These are phyloP conservation scores for Phytophthora kernoviae DNA, from an alignment of 352 stramenopile species.

Conservation along the genomic window DNA sequence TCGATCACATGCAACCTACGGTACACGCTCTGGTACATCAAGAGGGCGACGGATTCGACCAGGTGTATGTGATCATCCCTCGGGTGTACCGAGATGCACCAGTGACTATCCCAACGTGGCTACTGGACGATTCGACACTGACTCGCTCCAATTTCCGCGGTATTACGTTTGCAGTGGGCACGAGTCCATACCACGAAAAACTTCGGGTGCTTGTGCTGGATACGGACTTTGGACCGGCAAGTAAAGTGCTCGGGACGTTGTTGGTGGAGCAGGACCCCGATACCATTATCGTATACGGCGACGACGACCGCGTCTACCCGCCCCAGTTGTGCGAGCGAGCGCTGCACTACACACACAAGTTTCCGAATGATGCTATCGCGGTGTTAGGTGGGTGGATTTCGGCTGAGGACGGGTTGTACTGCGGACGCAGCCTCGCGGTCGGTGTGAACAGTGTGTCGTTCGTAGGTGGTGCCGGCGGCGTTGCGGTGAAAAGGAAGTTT, in stretches of 20 bases:
- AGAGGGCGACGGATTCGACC: conserved; percentile 44
- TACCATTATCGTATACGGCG: conserved; percentile 67
- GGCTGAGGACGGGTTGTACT: conserved; percentile 53
- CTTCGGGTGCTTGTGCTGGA: conserved; percentile 48
- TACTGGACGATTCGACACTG: conserved; percentile 24
- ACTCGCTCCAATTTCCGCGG: conserved; percentile 35
- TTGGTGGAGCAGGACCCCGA: conserved; percentile 58
- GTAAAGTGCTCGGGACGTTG: conserved; percentile 55
- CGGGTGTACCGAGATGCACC: conserved; percentile 37
- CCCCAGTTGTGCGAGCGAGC: conserved; percentile 43
- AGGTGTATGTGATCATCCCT: conserved; percentile 56
- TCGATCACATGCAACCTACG: conserved; percentile 41
- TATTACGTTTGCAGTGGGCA: conserved; percentile 36
- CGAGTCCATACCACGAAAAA: conserved; percentile 43
- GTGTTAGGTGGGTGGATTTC: conserved; percentile 60
- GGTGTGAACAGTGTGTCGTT: conserved; percentile 61
- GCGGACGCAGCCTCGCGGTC: conserved; percentile 50
- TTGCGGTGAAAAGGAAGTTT: conserved; percentile 56
- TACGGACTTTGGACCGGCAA: conserved; percentile 57
- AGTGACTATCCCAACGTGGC: conserved; percentile 50
- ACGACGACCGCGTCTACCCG: conserved; percentile 53
- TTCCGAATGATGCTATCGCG: conserved; percentile 48
- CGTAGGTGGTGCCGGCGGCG: conserved; percentile 53
- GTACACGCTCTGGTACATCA: conserved; percentile 48
- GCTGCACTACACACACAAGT: conserved; percentile 53